Evolutionary conservation across 495 filamentous ascomycete species (phyloP).

Genomic region (Penicillium malachiteum): DNA sequence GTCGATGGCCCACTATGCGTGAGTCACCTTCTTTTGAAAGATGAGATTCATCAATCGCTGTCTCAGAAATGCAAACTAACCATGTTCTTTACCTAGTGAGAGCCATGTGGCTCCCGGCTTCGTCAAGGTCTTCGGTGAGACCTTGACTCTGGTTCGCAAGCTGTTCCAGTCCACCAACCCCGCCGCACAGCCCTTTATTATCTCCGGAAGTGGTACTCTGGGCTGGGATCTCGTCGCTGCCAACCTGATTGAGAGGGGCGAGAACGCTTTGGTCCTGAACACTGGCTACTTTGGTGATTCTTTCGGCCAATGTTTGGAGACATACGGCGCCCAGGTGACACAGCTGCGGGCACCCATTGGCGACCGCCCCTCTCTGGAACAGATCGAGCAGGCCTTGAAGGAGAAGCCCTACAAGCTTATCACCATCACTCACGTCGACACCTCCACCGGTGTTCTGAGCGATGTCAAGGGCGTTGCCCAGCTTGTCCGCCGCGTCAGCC

Average conservation of each 20-base stretch:
- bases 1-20: slow-evolving; percentile 97
- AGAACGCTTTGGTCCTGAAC: slow-evolving; percentile 89
- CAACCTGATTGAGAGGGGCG: slow-evolving; percentile 83
- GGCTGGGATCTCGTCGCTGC: slow-evolving; percentile 95
- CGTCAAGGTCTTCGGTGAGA: slow-evolving; percentile 87
- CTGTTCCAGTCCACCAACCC: slow-evolving; percentile 86
- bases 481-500: slow-evolving; percentile 79
- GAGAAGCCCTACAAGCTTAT: slow-evolving; percentile 88
- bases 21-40: slow-evolving; percentile 23
- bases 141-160: slow-evolving; percentile 80
- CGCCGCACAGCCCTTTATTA: slow-evolving; percentile 82
- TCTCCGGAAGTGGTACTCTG: slow-evolving; percentile 91
- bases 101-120: slow-evolving; percentile 87
- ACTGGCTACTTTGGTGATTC: slow-evolving; percentile 97
- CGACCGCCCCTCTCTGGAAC: slow-evolving; percentile 78
- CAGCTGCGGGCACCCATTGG: slow-evolving; percentile 88
- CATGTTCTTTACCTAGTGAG: slow-evolving; percentile 56
- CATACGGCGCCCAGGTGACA: slow-evolving; percentile 86
- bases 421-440: slow-evolving; percentile 96
- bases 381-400: slow-evolving; percentile 82
- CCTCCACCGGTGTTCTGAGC: slow-evolving; percentile 89
- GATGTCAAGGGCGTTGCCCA: slow-evolving; percentile 83
- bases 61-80: not conserved
- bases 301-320: slow-evolving; percentile 85
- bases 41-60: not conserved